Base-by-base conservation (phyloP, 495 filamentous ascomycete species). In the Trichoderma parareesei region DNA sequence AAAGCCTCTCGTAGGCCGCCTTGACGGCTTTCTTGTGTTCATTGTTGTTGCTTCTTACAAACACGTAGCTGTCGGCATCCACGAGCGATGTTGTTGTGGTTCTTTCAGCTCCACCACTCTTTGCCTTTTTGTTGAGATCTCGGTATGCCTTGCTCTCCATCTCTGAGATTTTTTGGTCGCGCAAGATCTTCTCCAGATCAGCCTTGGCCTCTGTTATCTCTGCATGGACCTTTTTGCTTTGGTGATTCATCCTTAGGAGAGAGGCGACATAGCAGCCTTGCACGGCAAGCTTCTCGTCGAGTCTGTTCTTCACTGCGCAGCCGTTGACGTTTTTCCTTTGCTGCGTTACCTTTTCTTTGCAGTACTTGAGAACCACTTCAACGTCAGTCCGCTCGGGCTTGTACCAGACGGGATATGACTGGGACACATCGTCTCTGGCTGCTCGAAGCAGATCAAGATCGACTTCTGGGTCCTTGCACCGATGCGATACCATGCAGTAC, bases 401-500 rank as follows among this genome's bases (percentile, higher is more conserved):
- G 18, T 64, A 11, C 16, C 37, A 38, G 20, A 14, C 18, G 38
- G 55, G 37, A 61, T 61, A 38, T 44, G 38, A 35, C 14, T 57
- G 9, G 8, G 53, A 35, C 0, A 57, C 53, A 10, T 57, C 27
- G 5, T 33, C 9, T 14, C 27, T 10, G 67, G 64, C 64, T 66
- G 49, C 9, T 60, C 67, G 64, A 79, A 70, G 62, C 74, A 76
- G n/a, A 57, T 66, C 65, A 35, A 76, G 75, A 20, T 69, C 65
- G n/a, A 80, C 67, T 64, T 80, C 79, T 4, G 60, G 64, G 0
- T 76, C 78, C 68, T 79, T 80, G 78, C 79, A 81, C 57, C 78
- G 73, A 62, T 81, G 79, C 1, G 78, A 80, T 6, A 81, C 69
- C 65, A 81, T 79, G 37, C 76, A 78, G 61, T 81, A 81, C 42